Percentiles rank a stretch among this genome's conserved stretches.
phyloP scores from a whole-genome alignment of 1,284 basidiomycete species.

The Cystobasidium pallidum region DNA sequence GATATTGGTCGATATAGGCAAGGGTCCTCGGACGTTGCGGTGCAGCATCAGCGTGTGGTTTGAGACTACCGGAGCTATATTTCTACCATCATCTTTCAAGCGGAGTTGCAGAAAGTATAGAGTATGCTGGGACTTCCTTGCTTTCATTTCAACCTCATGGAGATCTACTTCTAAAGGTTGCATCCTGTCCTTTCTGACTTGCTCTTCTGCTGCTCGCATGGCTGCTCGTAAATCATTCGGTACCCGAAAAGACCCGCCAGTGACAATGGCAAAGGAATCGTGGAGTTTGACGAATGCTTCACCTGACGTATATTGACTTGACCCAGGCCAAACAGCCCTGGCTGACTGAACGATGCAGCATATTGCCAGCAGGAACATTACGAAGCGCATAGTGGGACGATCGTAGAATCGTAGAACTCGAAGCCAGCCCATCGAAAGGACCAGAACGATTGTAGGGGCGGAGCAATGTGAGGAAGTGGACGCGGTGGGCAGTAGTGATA shows the following conservation, averaged over 20 bases:
- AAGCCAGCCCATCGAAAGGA: too few species aligned
- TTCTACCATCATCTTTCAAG: neutral
- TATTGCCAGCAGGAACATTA: neutral
- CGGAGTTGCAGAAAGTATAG: neutral
- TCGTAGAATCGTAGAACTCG: too few species aligned
- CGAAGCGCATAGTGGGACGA: too few species aligned
- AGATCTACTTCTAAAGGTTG: neutral
- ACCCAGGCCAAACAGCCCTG: constrained; percentile 18
- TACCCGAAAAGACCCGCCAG: neutral
- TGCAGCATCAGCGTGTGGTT: too few species aligned
- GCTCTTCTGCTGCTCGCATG: neutral
- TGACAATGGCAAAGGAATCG: constrained; percentile 10
- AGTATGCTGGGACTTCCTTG: neutral
- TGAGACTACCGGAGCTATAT: neutral
- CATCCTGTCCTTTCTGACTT: constrained; percentile 10
- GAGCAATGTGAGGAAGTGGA: too few species aligned
- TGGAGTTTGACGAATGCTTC: constrained; percentile 3
- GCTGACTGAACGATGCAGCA: neutral
- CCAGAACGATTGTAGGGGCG: too few species aligned
- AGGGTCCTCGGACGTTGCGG: neutral
- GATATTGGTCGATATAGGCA: constrained; percentile 61
- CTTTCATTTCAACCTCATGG: neutral
- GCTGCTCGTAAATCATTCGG: constrained; percentile 21
- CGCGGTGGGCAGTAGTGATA: too few species aligned
- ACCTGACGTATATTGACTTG: neutral